phyloP scores from a whole-genome alignment of 129 eudicot species.

The Lactuca saligna region DNA sequence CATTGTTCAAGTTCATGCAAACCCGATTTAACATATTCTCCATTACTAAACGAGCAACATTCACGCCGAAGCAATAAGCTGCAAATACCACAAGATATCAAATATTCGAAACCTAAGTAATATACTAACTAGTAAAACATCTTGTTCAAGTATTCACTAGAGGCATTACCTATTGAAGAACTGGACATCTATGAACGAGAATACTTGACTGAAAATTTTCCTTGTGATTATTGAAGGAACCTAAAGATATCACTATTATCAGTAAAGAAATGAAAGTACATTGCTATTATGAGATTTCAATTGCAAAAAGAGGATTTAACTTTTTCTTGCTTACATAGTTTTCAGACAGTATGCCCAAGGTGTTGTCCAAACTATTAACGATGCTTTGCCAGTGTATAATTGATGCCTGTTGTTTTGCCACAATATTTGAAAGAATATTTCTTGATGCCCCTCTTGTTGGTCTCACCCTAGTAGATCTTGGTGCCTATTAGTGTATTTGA shows the following conservation, averaged over 20 bases:
- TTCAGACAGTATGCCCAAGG: conserved; percentile 64
- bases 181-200: conserved; percentile 97
- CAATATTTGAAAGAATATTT: conserved; percentile 70
- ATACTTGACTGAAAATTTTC: conserved; percentile 84
- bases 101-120: conserved; percentile 4
- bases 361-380: conserved; percentile 73
- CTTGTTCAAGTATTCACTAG: neutral
- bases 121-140: neutral
- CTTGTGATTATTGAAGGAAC: conserved; percentile 75
- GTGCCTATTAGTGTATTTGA: conserved; percentile 64
- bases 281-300: neutral
- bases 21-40: conserved; percentile 94
- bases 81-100: conserved; percentile 25
- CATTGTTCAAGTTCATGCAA: conserved; percentile 88
- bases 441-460: conserved; percentile 75
- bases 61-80: conserved; percentile 97
- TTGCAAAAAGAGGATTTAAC: neutral
- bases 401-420: conserved; percentile 81
- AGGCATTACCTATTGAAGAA: conserved; percentile 82
- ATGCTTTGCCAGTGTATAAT: conserved; percentile 93
- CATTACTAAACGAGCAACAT: conserved; percentile 99
- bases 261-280: neutral
- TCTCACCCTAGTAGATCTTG: conserved; percentile 81
- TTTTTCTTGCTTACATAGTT: conserved; percentile 58
- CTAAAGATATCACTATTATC: conserved; percentile 40